Conservation (phyloP, 345 rosid genomes). For the Arabidopsis thaliana region TAIR10.1 NC_003071.7:14635001-14635500, state of each 20-base stretch:
- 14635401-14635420: constrained; percentile 64
- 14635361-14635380: constrained; percentile 43
- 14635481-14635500: constrained; percentile 39
- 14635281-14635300: too few species aligned
- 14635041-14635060: not conserved
- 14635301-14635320: too few species aligned
- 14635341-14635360: not conserved
- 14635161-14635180: not conserved
- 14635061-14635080: not conserved
- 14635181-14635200: not conserved
- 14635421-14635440: constrained; percentile 89
- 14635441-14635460: constrained; percentile 82
- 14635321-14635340: not conserved
- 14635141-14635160: not conserved
- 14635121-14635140: not conserved
- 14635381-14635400: constrained; percentile 70
- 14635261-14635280: too few species aligned
- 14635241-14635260: too few species aligned
- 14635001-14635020: not conserved
- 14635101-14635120: not conserved
- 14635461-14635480: constrained; percentile 59
- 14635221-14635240: too few species aligned
- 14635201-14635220: not conserved
- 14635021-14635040: not conserved
- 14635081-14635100: not conserved